Evolutionary conservation across 176 grass and related monocot species (phyloP).

Genomic region (Puccinellia tenuiflora): DNA sequence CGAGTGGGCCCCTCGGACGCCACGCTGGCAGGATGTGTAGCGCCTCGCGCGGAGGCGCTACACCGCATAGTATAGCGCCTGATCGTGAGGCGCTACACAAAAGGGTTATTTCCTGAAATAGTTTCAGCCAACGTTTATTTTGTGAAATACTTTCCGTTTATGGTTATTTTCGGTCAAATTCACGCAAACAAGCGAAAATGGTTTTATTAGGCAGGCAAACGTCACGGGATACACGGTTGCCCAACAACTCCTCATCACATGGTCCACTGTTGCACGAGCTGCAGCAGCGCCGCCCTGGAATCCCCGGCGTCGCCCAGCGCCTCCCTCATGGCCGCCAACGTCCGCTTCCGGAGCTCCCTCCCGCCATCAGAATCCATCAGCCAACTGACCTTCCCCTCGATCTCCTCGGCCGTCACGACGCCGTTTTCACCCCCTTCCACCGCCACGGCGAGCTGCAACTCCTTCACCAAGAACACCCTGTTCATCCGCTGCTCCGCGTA

Average conservation of each 20-base stretch:
- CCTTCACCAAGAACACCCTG: conserved; percentile 32
- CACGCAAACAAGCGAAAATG: too few relatives aligned
- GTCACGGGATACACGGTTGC: neutral
- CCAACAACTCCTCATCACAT: neutral
- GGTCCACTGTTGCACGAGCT: neutral
- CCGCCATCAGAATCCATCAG: neutral
- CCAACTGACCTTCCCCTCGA: neutral
- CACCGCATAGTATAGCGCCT: too few relatives aligned
- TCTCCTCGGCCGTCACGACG: neutral
- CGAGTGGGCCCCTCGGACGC: too few relatives aligned
- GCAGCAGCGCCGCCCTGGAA: neutral
- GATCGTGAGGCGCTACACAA: too few relatives aligned
- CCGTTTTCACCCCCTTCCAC: neutral
- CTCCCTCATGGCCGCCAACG: neutral
- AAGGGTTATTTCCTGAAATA: too few relatives aligned
- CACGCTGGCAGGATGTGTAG: too few relatives aligned
- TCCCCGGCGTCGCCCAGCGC: neutral
- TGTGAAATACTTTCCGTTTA: too few relatives aligned
- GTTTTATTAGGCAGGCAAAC: too few relatives aligned
- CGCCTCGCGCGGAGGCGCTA: too few relatives aligned
- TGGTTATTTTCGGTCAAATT: too few relatives aligned
- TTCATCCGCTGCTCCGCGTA: conserved; percentile 38
- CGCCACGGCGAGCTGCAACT: conserved; percentile 4
- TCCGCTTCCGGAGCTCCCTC: neutral
- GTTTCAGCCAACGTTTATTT: too few relatives aligned